Conservation (phyloP, 2,329 filamentous ascomycete genomes). For the Coniella lustricola region DNA sequence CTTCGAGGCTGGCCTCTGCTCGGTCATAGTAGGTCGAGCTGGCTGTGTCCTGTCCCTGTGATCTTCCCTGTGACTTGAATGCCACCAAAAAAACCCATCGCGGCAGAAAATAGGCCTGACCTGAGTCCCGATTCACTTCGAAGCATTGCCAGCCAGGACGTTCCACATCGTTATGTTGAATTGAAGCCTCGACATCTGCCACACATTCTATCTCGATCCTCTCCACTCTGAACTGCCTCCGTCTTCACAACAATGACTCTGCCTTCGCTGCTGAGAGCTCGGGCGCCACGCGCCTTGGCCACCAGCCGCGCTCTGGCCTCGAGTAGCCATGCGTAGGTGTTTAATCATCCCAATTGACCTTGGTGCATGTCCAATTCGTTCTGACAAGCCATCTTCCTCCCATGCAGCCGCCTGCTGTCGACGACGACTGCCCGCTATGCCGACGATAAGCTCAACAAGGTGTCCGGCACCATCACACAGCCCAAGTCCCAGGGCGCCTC, state of each 20-base stretch:
- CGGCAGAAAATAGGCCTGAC: slow-evolving; percentile 3
- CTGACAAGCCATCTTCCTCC: slow-evolving; percentile 1
- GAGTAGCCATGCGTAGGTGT: slow-evolving; percentile 20
- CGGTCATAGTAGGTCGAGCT: no score
- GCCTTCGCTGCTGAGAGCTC: slow-evolving; percentile 18
- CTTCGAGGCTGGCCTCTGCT: background rate
- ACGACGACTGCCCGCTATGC: slow-evolving; percentile 39
- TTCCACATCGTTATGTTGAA: background rate
- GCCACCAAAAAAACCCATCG: slow-evolving; percentile 4
- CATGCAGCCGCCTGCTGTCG: slow-evolving; percentile 42
- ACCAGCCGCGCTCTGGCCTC: slow-evolving; percentile 11
- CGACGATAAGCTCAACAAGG: slow-evolving; percentile 66
- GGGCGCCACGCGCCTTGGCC: slow-evolving; percentile 17
- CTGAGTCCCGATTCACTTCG: slow-evolving; percentile 14
- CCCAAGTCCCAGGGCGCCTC: slow-evolving; percentile 97
- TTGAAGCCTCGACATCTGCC: slow-evolving; percentile 2
- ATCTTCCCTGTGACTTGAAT: slow-evolving; percentile 25
- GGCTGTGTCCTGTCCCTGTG: slow-evolving; percentile 21
- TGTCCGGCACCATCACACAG: slow-evolving; percentile 82
- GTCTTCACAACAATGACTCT: slow-evolving; percentile 13
- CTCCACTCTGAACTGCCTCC: background rate
- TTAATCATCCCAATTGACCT: background rate
- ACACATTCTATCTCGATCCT: background rate
- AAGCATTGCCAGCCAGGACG: background rate
- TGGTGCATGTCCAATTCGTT: background rate